phyloP scores from a whole-genome alignment of 148 eudicot species.

The Rhododendron vialii region DNA sequence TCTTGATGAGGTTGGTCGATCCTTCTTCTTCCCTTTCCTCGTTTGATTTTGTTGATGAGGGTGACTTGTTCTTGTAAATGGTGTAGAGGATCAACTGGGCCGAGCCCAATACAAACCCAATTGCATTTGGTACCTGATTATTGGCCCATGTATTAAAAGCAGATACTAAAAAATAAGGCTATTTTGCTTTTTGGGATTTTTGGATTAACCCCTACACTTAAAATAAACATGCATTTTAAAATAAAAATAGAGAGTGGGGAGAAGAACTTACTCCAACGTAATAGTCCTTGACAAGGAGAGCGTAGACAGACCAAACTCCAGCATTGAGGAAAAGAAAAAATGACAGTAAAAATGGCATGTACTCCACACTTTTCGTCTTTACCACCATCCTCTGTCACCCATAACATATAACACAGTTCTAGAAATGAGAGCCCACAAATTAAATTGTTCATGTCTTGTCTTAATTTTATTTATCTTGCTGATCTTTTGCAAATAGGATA shows the following conservation, averaged over 20 bases:
- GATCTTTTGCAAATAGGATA: too few relatives aligned
- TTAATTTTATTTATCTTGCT: too few relatives aligned
- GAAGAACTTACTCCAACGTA: conserved; percentile 26
- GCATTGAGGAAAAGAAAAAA: conserved; percentile 31
- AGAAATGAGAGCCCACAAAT: not conserved
- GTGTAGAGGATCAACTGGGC: conserved; percentile 29
- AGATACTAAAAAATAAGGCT: not conserved
- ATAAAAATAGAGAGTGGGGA: not conserved
- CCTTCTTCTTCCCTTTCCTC: conserved; percentile 10
- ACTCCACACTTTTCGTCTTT: conserved; percentile 35
- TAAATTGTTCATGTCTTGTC: not conserved
- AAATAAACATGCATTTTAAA: not conserved
- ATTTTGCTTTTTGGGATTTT: not conserved
- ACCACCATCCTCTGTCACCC: conserved; percentile 20
- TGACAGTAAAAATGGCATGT: conserved; percentile 33
- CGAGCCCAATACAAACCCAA: conserved; percentile 32
- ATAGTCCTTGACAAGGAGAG: conserved; percentile 20
- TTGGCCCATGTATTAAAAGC: not conserved
- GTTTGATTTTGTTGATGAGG: not conserved
- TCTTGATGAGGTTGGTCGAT: conserved; percentile 13
- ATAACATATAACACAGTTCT: not conserved
- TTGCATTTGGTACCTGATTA: conserved; percentile 34
- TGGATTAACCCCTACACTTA: too few relatives aligned
- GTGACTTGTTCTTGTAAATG: conserved; percentile 22
- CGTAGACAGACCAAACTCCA: conserved; percentile 23